Percentiles rank a stretch among this genome's conserved stretches.
Evolutionary conservation across 2,329 filamentous ascomycete species (phyloP).

Genomic region (Colletotrichum sp.): DNA sequence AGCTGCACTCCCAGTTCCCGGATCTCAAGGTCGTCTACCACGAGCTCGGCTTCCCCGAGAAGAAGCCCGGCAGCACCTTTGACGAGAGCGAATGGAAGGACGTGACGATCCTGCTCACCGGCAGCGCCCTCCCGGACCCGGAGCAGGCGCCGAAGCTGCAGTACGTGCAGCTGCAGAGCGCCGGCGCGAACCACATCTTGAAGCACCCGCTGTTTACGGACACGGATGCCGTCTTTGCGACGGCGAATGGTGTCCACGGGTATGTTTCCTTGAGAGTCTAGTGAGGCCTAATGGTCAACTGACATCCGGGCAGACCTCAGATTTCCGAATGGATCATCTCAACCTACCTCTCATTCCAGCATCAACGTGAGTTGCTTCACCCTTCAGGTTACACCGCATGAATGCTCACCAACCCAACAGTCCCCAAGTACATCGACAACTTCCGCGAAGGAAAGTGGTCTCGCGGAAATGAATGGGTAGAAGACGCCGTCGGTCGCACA

Average conservation of each 20-base stretch:
- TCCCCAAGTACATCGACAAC: conserved; percentile 48
- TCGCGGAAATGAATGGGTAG: conserved; percentile 30
- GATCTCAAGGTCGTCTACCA: conserved; percentile 44
- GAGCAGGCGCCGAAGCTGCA: conserved; percentile 52
- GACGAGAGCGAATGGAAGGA: conserved; percentile 47
- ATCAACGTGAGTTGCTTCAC: conserved; percentile 42
- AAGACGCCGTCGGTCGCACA: conserved; percentile 52
- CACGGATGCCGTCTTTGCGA: conserved; percentile 55
- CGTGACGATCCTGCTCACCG: conserved; percentile 54
- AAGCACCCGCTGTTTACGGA: conserved; percentile 53
- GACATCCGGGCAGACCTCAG: conserved; percentile 46
- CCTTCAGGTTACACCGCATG: not conserved
- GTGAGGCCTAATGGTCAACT: too few relatives aligned
- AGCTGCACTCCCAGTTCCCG: conserved; percentile 44
- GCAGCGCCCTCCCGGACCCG: conserved; percentile 43
- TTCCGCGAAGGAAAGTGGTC: conserved; percentile 51
- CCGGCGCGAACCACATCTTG: conserved; percentile 56
- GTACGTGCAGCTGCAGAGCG: conserved; percentile 59
- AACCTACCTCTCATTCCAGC: conserved; percentile 55
- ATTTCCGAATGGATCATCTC: conserved; percentile 62
- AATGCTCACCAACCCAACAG: conserved; percentile 28
- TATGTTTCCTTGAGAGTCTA: conserved; percentile 29
- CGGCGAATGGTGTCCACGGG: conserved; percentile 64
- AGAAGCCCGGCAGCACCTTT: conserved; percentile 26
- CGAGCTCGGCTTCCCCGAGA: conserved; percentile 31